A percentile compares a stretch with the other conserved stretches of the same genome.
Evolutionary conservation across 495 filamentous ascomycete genomes (phyloP).

Genomic region (Xylaria flabelliformis): DNA sequence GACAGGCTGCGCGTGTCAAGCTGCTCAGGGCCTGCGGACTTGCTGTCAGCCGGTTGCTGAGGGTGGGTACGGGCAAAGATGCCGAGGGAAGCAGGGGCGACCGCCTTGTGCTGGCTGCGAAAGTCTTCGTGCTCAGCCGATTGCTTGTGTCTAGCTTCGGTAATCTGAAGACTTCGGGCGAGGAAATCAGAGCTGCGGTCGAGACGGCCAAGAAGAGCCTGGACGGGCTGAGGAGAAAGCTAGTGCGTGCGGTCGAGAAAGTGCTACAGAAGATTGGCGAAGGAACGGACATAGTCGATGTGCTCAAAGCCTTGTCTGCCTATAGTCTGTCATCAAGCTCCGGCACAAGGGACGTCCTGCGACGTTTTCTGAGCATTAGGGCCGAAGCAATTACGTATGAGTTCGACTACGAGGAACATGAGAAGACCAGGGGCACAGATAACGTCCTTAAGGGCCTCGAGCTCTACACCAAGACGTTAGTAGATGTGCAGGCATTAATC

Average conservation of each 20-base stretch:
- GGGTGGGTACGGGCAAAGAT: slow-evolving; percentile 25
- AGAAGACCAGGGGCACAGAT: slow-evolving; percentile 41
- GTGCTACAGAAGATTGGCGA: slow-evolving; percentile 61
- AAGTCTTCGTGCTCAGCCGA: slow-evolving; percentile 79
- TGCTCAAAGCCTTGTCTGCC: slow-evolving; percentile 77
- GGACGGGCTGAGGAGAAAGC: slow-evolving; percentile 61
- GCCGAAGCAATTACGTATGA: slow-evolving; percentile 67
- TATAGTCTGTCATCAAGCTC: slow-evolving; percentile 85
- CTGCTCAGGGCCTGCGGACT: slow-evolving; percentile 51
- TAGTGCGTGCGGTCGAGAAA: slow-evolving; percentile 72
- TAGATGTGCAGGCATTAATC: slow-evolving; percentile 74
- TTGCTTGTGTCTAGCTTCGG: slow-evolving; percentile 68
- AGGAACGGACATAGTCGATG: slow-evolving; percentile 52
- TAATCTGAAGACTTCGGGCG: slow-evolving; percentile 40
- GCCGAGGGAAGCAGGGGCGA: slow-evolving; percentile 46
- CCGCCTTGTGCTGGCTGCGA: slow-evolving; percentile 72
- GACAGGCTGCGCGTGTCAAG: slow-evolving; percentile 46
- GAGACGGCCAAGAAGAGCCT: slow-evolving; percentile 69
- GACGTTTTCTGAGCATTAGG: slow-evolving; percentile 80
- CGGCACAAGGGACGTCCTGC: slow-evolving; percentile 77
- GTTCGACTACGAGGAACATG: slow-evolving; percentile 53
- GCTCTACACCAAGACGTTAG: slow-evolving; percentile 78
- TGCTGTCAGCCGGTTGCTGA: slow-evolving; percentile 58
- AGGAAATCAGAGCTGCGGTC: slow-evolving; percentile 55
- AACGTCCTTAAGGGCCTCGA: slow-evolving; percentile 67